phyloP scores from a whole-genome alignment of 1,139 yeast genomes.

The Debaryomycetaceae sp. region DNA sequence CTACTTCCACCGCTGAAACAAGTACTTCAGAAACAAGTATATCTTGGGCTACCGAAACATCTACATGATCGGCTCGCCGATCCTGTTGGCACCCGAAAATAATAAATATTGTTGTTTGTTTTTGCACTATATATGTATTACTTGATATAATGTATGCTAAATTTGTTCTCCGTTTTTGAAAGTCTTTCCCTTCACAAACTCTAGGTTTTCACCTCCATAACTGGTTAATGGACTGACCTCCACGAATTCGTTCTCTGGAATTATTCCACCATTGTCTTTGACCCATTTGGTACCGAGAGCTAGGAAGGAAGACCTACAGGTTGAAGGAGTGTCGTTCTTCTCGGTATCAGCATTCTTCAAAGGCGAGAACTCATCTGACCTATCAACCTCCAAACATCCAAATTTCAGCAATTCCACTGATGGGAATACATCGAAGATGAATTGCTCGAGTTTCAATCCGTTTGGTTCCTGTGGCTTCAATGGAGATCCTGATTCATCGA shows the following conservation, averaged over 20 bases:
- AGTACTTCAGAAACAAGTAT: neutral
- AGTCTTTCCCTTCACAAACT: conserved; percentile 49
- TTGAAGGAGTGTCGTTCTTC: conserved; percentile 76
- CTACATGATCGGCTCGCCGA: neutral
- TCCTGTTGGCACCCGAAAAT: no score
- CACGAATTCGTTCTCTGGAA: conserved; percentile 53
- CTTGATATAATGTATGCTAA: conserved; percentile 1
- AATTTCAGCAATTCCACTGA: conserved; percentile 68
- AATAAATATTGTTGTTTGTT: neutral
- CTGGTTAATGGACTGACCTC: conserved; percentile 77
- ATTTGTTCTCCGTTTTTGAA: conserved; percentile 39
- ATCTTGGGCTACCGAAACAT: conserved; percentile 5
- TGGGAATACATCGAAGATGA: conserved; percentile 94
- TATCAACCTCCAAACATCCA: conserved; percentile 89
- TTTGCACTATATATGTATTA: neutral
- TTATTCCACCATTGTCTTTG: conserved; percentile 58
- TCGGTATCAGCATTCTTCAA: conserved; percentile 89
- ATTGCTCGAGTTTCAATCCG: conserved; percentile 94
- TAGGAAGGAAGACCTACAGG: conserved; percentile 69
- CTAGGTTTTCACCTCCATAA: conserved; percentile 84
- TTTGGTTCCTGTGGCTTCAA: conserved; percentile 71
- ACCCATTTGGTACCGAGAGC: conserved; percentile 79
- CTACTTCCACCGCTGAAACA: neutral
- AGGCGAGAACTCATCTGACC: conserved; percentile 87
- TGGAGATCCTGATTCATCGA: conserved; percentile 48